Evolutionary conservation across 352 stramenopile species (phyloP).

Genomic region (Pythium rhizo-oryzae): DNA sequence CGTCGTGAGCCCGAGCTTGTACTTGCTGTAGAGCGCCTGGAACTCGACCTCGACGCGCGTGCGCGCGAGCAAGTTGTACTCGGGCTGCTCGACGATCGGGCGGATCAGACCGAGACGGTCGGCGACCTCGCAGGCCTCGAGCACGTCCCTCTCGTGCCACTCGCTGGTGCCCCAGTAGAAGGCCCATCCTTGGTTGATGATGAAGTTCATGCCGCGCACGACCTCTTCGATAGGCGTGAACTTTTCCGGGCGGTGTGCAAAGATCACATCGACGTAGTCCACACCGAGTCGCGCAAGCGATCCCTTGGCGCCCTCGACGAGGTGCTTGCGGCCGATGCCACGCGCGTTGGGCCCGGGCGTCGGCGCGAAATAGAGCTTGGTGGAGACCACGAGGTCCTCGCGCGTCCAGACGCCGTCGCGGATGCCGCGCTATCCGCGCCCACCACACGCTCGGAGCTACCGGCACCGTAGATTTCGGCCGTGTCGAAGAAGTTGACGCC

Average conservation of each 20-base stretch:
- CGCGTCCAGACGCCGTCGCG: constrained; percentile 27
- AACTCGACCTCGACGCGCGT: constrained; percentile 13
- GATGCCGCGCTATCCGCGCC: constrained; percentile 36
- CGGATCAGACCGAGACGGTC: constrained; percentile 36
- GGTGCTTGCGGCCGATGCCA: constrained; percentile 43
- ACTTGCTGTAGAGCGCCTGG: neutral
- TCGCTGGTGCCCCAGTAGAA: constrained; percentile 60
- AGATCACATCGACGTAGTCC: constrained; percentile 54
- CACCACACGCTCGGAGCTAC: constrained; percentile 33
- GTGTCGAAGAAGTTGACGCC: constrained; percentile 69
- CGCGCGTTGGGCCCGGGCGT: constrained; percentile 27
- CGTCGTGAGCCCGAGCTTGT: neutral
- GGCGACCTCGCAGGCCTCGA: constrained; percentile 39
- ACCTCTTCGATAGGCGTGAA: constrained; percentile 44
- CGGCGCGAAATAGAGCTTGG: constrained; percentile 59
- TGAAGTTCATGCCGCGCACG: constrained; percentile 51
- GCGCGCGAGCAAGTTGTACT: constrained; percentile 50
- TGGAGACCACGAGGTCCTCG: constrained; percentile 59
- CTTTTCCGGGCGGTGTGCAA: constrained; percentile 37
- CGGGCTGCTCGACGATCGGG: constrained; percentile 47
- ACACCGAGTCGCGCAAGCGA: constrained; percentile 44
- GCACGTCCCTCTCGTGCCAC: constrained; percentile 47
- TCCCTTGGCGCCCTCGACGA: constrained; percentile 46
- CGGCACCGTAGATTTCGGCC: constrained; percentile 41
- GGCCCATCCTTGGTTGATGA: constrained; percentile 46